Percentiles rank a stretch among this genome's conserved stretches.
These are phyloP conservation scores for Termitomyces sp. DNA, from an alignment of 768 basidiomycete species.

Conservation along the genomic window DNA sequence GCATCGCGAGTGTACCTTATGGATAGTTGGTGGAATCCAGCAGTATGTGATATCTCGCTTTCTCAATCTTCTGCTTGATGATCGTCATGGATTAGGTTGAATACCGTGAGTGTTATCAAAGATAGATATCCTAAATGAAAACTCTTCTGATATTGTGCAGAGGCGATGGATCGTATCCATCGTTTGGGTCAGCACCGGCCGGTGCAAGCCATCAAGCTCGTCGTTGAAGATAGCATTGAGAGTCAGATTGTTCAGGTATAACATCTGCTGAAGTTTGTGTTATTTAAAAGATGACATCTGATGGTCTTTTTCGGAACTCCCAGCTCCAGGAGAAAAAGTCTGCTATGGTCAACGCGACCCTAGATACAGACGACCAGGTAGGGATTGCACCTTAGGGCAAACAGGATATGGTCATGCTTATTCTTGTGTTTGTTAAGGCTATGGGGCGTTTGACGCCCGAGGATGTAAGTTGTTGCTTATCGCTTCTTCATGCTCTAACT, in stretches of 20 bases:
- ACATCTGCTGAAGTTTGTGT: background rate
- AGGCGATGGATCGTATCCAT: conserved; percentile 98
- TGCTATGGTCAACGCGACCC: conserved; percentile 88
- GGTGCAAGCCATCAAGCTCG: conserved; percentile 88
- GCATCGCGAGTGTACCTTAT: conserved; percentile 93
- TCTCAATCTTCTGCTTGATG: background rate
- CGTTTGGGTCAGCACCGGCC: conserved; percentile 93
- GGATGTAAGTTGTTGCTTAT: conserved; percentile 41
- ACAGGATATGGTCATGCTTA: conserved; percentile 1
- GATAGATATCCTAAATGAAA: no score
- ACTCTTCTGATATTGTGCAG: conserved; percentile 29
- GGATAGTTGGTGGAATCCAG: conserved; percentile 99
- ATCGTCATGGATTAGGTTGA: conserved; percentile 45
- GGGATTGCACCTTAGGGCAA: conserved; percentile 15
- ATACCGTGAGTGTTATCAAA: conserved; percentile 70
- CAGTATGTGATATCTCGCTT: conserved; percentile 40
- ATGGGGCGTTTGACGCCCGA: conserved; percentile 93
- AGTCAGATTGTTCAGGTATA: conserved; percentile 83
- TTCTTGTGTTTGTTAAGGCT: conserved; percentile 38
- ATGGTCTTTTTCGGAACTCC: background rate
- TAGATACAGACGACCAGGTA: conserved; percentile 77
- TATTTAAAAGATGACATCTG: background rate
- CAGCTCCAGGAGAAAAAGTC: conserved; percentile 96
- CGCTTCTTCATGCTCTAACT: conserved; percentile 1
- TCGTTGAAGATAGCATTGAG: conserved; percentile 96